These are phyloP conservation scores for Eragrostis curvula DNA, from an alignment of 176 grass and related monocot genomes.

Conservation along the genomic window DNA sequence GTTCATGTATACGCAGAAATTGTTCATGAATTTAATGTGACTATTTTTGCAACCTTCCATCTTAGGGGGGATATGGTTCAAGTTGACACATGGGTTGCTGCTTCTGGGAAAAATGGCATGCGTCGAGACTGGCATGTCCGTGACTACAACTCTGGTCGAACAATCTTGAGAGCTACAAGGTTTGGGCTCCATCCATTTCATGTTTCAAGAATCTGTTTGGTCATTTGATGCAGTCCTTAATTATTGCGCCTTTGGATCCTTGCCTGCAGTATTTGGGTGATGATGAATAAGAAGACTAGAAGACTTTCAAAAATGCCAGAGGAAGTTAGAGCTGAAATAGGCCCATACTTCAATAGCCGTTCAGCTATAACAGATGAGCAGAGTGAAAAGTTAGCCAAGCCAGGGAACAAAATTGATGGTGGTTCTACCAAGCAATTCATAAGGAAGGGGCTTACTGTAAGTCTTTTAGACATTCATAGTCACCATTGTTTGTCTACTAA, in stretches of 20 bases:
- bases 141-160: constrained; percentile 61
- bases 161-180: constrained; percentile 69
- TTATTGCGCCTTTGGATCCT: background rate
- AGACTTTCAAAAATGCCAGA: constrained; percentile 68
- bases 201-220: background rate
- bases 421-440: background rate
- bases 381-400: background rate
- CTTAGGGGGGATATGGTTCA: constrained; percentile 66
- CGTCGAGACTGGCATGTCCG: constrained; percentile 70
- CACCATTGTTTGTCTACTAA: background rate
- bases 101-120: constrained; percentile 75
- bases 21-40: background rate
- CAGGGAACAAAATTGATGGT: background rate
- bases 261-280: constrained; percentile 61
- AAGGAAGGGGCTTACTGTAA: constrained; percentile 4
- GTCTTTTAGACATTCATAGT: background rate
- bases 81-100: constrained; percentile 70
- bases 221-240: background rate
- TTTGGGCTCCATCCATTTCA: background rate
- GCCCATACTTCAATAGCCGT: constrained; percentile 56
- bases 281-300: constrained; percentile 78
- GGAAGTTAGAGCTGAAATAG: constrained; percentile 73
- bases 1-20: background rate
- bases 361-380: constrained; percentile 57
- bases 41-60: background rate